Base-by-base conservation (phyloP, 116 monocot species). In the Papilionanthe hybrid region DNA sequence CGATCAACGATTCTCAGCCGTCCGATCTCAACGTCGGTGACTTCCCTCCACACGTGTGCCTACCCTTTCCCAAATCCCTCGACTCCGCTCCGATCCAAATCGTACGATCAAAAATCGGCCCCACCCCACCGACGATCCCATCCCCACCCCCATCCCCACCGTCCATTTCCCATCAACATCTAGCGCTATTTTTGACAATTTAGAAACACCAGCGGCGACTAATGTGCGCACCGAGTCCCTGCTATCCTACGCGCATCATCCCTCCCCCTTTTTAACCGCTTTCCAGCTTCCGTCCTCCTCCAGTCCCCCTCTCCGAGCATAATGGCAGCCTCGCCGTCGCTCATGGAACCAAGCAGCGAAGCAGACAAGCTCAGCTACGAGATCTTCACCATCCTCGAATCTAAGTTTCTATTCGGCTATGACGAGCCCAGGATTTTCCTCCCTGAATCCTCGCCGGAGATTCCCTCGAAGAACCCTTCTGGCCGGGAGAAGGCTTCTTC, bases 321-420 rank as follows among this genome's bases (percentile, higher is more conserved):
- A 57, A 13, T 72, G 23, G 79, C 68, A 12, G 78, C 5, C 23
- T 53, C 42, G 72, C 66, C 13, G 42, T 56, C 65, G 45, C 45
- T 37, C 2, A 27, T 49, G 50, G 67, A 77, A 45, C 55, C 77
- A 4, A 87, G 75, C 81, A 76, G 76, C 57, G 85, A 89, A 65
- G 80, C 83, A 25, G 90, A 92, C 86, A 90, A 90, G 86, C 92
- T 96, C 4, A 93, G 89, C 87, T 86, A 87, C 76, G 92, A 93
- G 79, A 96, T 96, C 82, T 96, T 96, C 89, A 89, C 90, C 82
- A 92, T 96, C 68, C 92, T 96, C 19, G 95, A 95, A 44, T 83
- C 78, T 49, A 91, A 86, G 77, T 95, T 93, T 79, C 87, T 95
- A 22, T 93, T 87, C 75, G 93, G 89, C 27, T 84, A 79, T 76